Percentiles rank a stretch among this genome's conserved stretches.
Evolutionary conservation across 1,284 basidiomycete genomes (phyloP).

Genomic region (Leccinum olivaceoglutinosum): DNA sequence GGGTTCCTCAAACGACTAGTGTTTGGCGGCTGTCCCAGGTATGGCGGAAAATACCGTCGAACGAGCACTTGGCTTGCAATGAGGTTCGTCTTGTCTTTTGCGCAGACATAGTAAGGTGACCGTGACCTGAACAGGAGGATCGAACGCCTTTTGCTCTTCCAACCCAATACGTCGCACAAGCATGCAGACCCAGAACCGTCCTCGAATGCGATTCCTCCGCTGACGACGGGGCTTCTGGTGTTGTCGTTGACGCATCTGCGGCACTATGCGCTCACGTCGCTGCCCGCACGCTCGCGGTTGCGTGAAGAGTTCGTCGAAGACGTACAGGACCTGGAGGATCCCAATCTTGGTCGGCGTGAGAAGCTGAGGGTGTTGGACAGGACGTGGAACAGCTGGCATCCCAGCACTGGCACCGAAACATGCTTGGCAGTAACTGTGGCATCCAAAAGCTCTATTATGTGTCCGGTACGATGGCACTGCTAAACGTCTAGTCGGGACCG

Average conservation of each 20-base stretch:
- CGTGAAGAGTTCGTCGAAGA: slow-evolving; percentile 82
- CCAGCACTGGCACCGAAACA: too few species aligned
- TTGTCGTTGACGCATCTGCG: slow-evolving; percentile 68
- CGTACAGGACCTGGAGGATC: slow-evolving; percentile 78
- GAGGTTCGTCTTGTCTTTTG: slow-evolving; percentile 36
- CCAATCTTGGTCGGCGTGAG: slow-evolving; percentile 57
- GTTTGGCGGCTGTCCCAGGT: slow-evolving; percentile 36
- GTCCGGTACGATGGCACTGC: too few species aligned
- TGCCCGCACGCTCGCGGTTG: slow-evolving; percentile 56
- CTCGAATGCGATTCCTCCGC: slow-evolving; percentile 38
- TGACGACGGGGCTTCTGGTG: slow-evolving; percentile 69
- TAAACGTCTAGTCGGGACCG: too few species aligned
- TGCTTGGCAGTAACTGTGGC: too few species aligned
- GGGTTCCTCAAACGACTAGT: slow-evolving; percentile 39
- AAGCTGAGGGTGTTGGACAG: slow-evolving; percentile 78
- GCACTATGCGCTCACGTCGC: slow-evolving; percentile 49
- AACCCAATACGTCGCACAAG: slow-evolving; percentile 30
- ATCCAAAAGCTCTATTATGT: too few species aligned
- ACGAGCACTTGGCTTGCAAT: slow-evolving; percentile 57
- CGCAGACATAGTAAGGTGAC: too few species aligned
- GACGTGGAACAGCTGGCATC: slow-evolving; percentile 85
- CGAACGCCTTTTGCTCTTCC: slow-evolving; percentile 64
- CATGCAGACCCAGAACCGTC: slow-evolving; percentile 10
- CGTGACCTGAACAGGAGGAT: too few species aligned
- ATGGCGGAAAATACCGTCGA: slow-evolving; percentile 48